phyloP scores from a whole-genome alignment of 2,329 filamentous ascomycete genomes.

The Penicillium sp. region DNA sequence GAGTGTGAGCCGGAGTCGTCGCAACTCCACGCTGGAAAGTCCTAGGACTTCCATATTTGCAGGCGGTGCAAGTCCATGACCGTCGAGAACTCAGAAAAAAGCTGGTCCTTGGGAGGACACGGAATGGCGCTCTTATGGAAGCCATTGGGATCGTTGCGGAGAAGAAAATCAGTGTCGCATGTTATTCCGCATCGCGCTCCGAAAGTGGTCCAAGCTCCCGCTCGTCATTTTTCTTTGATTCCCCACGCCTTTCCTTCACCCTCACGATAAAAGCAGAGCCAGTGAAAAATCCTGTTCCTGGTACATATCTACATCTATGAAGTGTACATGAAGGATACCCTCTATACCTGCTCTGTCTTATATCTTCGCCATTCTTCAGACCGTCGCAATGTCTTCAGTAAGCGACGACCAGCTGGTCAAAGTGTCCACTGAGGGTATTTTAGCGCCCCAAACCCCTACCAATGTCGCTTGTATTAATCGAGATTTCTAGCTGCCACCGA shows the following conservation, averaged over 20 bases:
- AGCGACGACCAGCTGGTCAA: conserved; percentile 40
- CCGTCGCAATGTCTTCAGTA: conserved; percentile 32
- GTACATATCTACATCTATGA: background rate
- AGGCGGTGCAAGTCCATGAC: conserved; percentile 33
- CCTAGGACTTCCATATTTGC: conserved; percentile 21
- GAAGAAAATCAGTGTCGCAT: conserved; percentile 17
- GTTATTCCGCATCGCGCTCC: conserved; percentile 30
- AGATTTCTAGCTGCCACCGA: conserved; percentile 61
- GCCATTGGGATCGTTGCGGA: conserved; percentile 25
- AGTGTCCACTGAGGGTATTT: conserved; percentile 44
- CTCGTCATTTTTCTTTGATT: conserved; percentile 22
- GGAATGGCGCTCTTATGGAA: conserved; percentile 28
- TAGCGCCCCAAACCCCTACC: background rate
- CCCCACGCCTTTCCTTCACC: background rate
- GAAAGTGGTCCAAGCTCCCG: conserved; percentile 39
- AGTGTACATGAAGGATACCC: background rate
- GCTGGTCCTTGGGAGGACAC: conserved; percentile 33
- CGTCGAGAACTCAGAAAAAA: conserved; percentile 23
- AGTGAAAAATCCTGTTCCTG: background rate
- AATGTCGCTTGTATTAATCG: background rate
- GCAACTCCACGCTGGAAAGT: conserved; percentile 30
- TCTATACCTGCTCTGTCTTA: background rate
- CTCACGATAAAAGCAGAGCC: background rate
- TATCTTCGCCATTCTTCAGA: background rate
- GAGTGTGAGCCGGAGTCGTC: conserved; percentile 24